A percentile compares a stretch with the other conserved stretches of the same genome.
Evolutionary conservation across 2,329 filamentous ascomycete genomes (phyloP).

Genomic region (Sclerotinia sclerotiorum): DNA sequence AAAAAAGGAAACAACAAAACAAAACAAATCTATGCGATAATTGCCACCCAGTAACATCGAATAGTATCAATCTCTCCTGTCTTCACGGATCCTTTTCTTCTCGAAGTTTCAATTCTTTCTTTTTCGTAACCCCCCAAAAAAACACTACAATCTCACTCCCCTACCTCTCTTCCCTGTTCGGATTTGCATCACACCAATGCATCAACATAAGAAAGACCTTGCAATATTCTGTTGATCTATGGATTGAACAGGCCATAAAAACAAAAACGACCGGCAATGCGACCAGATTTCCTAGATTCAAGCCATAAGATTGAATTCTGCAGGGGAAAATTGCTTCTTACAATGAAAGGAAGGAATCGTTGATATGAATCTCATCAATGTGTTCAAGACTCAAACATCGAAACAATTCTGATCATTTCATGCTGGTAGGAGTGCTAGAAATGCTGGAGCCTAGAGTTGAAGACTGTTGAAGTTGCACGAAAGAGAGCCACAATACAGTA

Average conservation of each 20-base stretch:
- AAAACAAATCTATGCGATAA: not conserved
- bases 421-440: slow-evolving; percentile 9
- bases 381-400: not conserved
- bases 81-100: slow-evolving; percentile 5
- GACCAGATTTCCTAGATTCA: not conserved
- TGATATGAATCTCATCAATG: not conserved
- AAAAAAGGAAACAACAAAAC: slow-evolving; percentile 6
- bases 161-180: slow-evolving; percentile 3
- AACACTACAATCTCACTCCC: not conserved
- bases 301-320: slow-evolving; percentile 10
- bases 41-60: not conserved
- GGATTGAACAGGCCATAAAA: not conserved
- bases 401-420: slow-evolving; percentile 1
- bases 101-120: slow-evolving; percentile 12
- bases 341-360: not conserved
- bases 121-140: slow-evolving; percentile 14
- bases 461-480: slow-evolving; percentile 18
- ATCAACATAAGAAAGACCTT: not conserved
- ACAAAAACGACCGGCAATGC: not conserved
- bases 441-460: slow-evolving; percentile 20
- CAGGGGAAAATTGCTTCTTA: slow-evolving; percentile 12
- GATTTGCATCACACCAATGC: slow-evolving; percentile 10
- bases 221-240: not conserved
- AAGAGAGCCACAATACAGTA: slow-evolving; percentile 11
- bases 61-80: not conserved